Base-by-base conservation (phyloP, 2,329 filamentous ascomycete species). In the Mycosphaerelloides madeirae region DNA sequence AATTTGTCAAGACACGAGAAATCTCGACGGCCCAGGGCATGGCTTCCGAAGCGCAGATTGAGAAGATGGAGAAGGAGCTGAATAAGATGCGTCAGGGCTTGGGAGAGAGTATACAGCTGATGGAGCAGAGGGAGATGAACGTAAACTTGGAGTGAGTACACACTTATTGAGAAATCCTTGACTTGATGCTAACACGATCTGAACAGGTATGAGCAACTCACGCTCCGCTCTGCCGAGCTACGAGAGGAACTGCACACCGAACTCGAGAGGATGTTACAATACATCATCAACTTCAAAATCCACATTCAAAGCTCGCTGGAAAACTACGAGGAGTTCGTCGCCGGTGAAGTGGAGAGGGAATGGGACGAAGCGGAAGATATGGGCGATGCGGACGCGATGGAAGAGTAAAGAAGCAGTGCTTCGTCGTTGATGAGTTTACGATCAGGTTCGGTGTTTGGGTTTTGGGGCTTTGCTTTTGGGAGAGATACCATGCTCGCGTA, bases 1-100 rank as follows among this genome's bases (percentile, higher is more conserved):
- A 96, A 64, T 94, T 95, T 63, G 89, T 96, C 61, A 89, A 87
- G 68, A 90, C 88, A 15, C 91, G 91, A 62, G 93, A 70, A 51
- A 80, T 81, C 47, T 91, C 86, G 6, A 86, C 79, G 35, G 87
- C 89, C 14, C 88, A 95, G 65, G 94, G 94, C 70, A 80, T 91
- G 64, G 84, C 83, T 6, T 87, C 84, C 2, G 93, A 97, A 64
- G 82, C 90, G 7, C 91, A 97, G 66, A 95, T 98, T 59, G 93
- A 98, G 68, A 93, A 93, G 73, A 94, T 96, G 84, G 93, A 98
- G 70, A 96, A 95, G 68, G 90, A 98, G 65, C 73, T 98, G n/a
- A 85, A 87, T 36, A 87, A 89, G 65, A 95, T 97, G 87, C 79
- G 90, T 32, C 80, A 84, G 2, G 84, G 84, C 9, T 73, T 96